Conservation (phyloP, 1,284 basidiomycete species). For the Peniophora sp. region DNA sequence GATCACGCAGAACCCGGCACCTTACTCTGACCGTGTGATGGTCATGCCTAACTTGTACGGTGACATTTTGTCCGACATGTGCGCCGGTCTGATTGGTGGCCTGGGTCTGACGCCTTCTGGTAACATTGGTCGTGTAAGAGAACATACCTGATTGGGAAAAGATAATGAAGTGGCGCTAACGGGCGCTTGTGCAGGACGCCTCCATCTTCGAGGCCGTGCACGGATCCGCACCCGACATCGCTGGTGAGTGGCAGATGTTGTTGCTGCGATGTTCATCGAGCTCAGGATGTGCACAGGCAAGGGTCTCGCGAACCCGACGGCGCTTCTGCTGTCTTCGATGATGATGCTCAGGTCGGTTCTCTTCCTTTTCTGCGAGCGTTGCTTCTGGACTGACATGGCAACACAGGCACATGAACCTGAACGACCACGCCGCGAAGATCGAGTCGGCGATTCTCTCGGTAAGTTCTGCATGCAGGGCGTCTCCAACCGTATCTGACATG, state of each 20-base stretch:
- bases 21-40: conserved; percentile 97
- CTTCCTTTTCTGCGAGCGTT: conserved; percentile 17
- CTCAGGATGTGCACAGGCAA: conserved; percentile 53
- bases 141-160: not conserved
- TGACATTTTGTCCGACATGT: conserved; percentile 99
- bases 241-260: conserved; percentile 36
- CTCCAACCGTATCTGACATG: conserved; percentile 11
- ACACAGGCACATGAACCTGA: conserved; percentile 87
- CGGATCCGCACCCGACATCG: conserved; percentile 89
- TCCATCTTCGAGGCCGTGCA: conserved; percentile 99
- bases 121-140: conserved; percentile 86
- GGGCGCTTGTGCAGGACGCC: conserved; percentile 62
- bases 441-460: conserved; percentile 86
- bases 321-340: conserved; percentile 86
- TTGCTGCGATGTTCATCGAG: not conserved
- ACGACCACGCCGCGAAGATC: conserved; percentile 82
- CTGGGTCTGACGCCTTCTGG: conserved; percentile 97
- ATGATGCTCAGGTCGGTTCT: conserved; percentile 87
- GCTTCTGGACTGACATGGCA: conserved; percentile 2
- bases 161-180: not conserved
- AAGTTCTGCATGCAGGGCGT: conserved; percentile 9
- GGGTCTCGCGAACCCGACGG: conserved; percentile 97
- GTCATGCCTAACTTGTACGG: conserved; percentile 99
- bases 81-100: conserved; percentile 97
- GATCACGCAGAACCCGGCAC: conserved; percentile 88